Evolutionary conservation across 148 eudicot genomes (phyloP).

Genomic region (Camellia sinensis): DNA sequence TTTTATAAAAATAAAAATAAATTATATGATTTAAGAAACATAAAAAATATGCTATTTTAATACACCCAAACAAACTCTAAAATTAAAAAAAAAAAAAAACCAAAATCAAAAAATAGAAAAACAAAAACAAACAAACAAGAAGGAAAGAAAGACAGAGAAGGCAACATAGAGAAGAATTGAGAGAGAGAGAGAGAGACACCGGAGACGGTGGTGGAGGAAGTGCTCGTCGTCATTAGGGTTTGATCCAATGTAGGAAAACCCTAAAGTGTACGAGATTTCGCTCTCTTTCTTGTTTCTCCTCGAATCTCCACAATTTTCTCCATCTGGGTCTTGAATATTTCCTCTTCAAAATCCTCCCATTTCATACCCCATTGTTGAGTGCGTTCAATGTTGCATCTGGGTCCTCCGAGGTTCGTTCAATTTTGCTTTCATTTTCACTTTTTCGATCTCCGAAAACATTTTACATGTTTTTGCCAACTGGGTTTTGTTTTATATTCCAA

Average conservation of each 20-base stretch:
- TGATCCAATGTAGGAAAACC: slow-evolving; percentile 5
- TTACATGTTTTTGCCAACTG: slow-evolving; percentile 4
- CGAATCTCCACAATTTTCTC: neutral
- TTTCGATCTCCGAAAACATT: slow-evolving; percentile 13
- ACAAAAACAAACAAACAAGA: neutral
- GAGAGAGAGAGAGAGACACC: neutral
- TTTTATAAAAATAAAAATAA: too few species aligned
- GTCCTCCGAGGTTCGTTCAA: slow-evolving; percentile 1
- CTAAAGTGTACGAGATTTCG: neutral
- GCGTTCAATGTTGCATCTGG: neutral
- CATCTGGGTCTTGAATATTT: neutral
- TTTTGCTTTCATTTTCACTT: neutral
- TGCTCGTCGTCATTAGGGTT: slow-evolving; percentile 11
- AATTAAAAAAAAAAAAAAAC: too few species aligned
- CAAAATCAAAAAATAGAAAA: too few species aligned
- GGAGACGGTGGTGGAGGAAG: neutral
- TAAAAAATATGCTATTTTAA: too few species aligned
- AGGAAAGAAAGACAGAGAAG: neutral
- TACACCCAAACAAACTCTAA: too few species aligned
- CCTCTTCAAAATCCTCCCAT: neutral
- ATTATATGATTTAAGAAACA: too few species aligned
- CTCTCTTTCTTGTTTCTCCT: slow-evolving; percentile 10
- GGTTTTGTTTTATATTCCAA: slow-evolving; percentile 4
- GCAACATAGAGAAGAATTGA: neutral
- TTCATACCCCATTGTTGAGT: neutral